Percentiles rank a stretch among this genome's conserved stretches.
Conservation (phyloP, 345 rosid species). For the Raphanus raphanistrum region DNA sequence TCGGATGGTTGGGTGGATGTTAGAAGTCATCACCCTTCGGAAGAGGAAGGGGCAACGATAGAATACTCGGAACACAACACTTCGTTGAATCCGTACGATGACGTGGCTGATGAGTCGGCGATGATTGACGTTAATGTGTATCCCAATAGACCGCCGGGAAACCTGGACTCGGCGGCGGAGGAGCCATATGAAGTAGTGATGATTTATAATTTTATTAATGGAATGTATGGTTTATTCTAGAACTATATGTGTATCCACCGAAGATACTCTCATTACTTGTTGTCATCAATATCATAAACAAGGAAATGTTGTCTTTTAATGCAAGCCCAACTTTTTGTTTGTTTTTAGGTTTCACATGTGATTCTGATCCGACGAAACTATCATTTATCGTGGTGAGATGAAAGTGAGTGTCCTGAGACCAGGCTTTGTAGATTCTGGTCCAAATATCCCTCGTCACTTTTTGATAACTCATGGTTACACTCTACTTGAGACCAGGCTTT, state of each 20-base stretch:
- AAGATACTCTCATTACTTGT: not conserved
- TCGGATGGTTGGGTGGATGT: slow-evolving; percentile 60
- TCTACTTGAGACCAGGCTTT: not conserved
- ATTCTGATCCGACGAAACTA: slow-evolving; percentile 3
- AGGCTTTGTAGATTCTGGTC: not conserved
- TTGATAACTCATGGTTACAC: not conserved
- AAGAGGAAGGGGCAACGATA: slow-evolving; percentile 19
- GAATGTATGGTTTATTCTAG: not conserved
- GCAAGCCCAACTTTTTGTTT: not conserved
- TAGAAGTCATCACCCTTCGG: slow-evolving; percentile 35
- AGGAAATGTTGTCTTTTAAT: slow-evolving; percentile 24
- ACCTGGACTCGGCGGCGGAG: slow-evolving; percentile 20
- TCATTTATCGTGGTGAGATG: slow-evolving; percentile 18
- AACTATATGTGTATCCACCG: not conserved
- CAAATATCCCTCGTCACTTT: not conserved
- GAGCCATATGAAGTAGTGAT: slow-evolving; percentile 2
- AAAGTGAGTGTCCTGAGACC: not conserved
- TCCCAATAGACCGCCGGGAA: slow-evolving; percentile 6
- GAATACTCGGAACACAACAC: slow-evolving; percentile 28
- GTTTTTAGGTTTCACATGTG: slow-evolving; percentile 25
- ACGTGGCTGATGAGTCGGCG: slow-evolving; percentile 19
- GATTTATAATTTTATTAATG: not conserved
- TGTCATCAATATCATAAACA: slow-evolving; percentile 1
- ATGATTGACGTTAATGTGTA: not conserved
- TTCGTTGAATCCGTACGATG: slow-evolving; percentile 1